Percentiles rank a stretch among this genome's conserved stretches.
Evolutionary conservation across 495 filamentous ascomycete genomes (phyloP).

Genomic region (Penicillium argentinense): DNA sequence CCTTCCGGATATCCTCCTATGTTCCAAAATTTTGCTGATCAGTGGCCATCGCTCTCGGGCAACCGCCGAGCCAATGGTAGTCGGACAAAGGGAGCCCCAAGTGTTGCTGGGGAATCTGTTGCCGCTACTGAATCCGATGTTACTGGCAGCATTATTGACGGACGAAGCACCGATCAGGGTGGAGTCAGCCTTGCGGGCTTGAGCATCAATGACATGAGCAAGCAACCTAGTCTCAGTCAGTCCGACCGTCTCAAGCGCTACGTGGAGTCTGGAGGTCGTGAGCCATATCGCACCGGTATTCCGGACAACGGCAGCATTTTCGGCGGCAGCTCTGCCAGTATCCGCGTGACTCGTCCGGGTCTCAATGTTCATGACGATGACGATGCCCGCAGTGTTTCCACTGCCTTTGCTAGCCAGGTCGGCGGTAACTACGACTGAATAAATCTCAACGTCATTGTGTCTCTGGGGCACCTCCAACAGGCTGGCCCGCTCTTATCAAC

Average conservation of each 20-base stretch:
- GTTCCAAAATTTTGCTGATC: slow-evolving; percentile 90
- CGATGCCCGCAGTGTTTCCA: slow-evolving; percentile 91
- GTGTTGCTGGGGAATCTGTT: slow-evolving; percentile 85
- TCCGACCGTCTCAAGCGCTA: slow-evolving; percentile 82
- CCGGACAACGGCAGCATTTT: slow-evolving; percentile 69
- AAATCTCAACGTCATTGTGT: slow-evolving; percentile 7
- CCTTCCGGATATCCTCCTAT: slow-evolving; percentile 86
- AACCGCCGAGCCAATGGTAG: slow-evolving; percentile 60
- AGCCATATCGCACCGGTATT: slow-evolving; percentile 43
- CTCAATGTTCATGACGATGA: slow-evolving; percentile 65
- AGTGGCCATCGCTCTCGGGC: slow-evolving; percentile 78
- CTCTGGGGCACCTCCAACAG: slow-evolving; percentile 21
- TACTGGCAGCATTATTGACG: slow-evolving; percentile 67
- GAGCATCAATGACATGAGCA: slow-evolving; percentile 70
- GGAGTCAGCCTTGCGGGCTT: slow-evolving; percentile 84
- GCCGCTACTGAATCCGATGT: slow-evolving; percentile 87
- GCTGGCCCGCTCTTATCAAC: slow-evolving; percentile 12
- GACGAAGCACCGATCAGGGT: slow-evolving; percentile 72
- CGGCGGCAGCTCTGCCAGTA: slow-evolving; percentile 67
- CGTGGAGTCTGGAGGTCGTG: slow-evolving; percentile 74
- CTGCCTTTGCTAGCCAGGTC: slow-evolving; percentile 93
- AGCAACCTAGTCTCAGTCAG: slow-evolving; percentile 81
- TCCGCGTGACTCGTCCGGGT: slow-evolving; percentile 53
- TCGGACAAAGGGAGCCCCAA: slow-evolving; percentile 65
- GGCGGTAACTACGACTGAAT: slow-evolving; percentile 89